Evolutionary conservation across 2,329 filamentous ascomycete genomes (phyloP), one percentile per base, ranked within the genome.

Genomic region (Incumbomyces delicatus): DNA sequence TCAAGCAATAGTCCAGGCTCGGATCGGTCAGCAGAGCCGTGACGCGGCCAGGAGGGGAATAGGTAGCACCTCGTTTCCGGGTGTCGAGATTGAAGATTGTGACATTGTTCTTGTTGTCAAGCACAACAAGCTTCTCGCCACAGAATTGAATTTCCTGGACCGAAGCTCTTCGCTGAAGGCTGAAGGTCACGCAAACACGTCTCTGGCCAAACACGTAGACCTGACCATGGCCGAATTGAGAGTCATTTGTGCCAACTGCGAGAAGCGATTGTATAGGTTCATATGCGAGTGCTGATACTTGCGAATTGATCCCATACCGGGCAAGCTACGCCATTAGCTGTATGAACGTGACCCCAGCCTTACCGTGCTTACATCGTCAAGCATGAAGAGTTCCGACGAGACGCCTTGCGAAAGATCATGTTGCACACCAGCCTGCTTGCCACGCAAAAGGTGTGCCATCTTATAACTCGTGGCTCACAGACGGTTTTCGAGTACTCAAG

Each of bases 191-290:
- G 55, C 83, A 79, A 44, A 96, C 84, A 50, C 92, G 80, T 48
- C 77, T 78, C 63, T 86, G 84, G 36, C 92, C 92, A 63, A 92
- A 83, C 57, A 98, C 71, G 66, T 94, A 94, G 62, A 98, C 85
- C 62, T 89, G 82, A 18, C 90, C 90, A 30, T 80, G 78, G 49
- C 88, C 88, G 61, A 86, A 94, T 59, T 85, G 81, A 54, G 84
- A 87, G 66, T 94, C 85, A 62, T 81, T 85, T 35, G 92, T 98
- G 50, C 88, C 92, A 53, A 96, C 79, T 35, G 92, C 92, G 43
- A 98, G 75, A 48, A 98, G 80, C 22, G 89, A 95, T 63, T 98
- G 92, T 11, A 95, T 76, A 1, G 92, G 89, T 56, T 96, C 89
- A 69, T 94, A 96, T 50, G 88, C 85, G 54, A 96, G 70, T 53